Evolutionary conservation across 2,329 filamentous ascomycete genomes (phyloP).

Genomic region (Aureobasidium sp.): DNA sequence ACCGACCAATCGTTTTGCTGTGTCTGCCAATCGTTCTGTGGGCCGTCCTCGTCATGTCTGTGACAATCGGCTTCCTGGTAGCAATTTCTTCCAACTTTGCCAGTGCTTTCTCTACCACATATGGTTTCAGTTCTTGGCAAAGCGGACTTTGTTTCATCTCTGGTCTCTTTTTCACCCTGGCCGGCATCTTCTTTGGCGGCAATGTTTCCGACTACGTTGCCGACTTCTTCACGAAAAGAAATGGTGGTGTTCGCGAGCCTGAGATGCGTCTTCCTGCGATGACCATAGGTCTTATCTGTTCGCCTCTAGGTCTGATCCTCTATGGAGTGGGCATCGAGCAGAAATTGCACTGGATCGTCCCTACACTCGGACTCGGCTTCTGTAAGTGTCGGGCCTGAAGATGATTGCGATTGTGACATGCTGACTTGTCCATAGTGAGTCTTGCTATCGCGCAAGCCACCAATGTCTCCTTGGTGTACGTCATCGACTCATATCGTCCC

Average conservation of each 20-base stretch:
- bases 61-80: neutral
- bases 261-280: constrained; percentile 19
- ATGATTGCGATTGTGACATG: constrained; percentile 17
- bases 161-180: neutral
- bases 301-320: constrained; percentile 26
- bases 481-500: constrained; percentile 52
- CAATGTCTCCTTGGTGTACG: constrained; percentile 51
- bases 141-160: neutral
- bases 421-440: constrained; percentile 35
- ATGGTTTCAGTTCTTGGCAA: neutral
- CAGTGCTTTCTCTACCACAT: neutral
- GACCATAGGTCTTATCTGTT: constrained; percentile 23
- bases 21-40: constrained; percentile 48
- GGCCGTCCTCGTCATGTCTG: constrained; percentile 33
- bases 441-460: constrained; percentile 51
- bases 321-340: constrained; percentile 29
- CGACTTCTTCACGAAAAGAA: neutral
- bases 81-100: neutral
- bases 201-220: neutral
- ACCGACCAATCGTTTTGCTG: constrained; percentile 43
- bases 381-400: constrained; percentile 26
- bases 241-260: neutral
- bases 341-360: constrained; percentile 44
- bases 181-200: neutral
- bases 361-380: constrained; percentile 49